A percentile compares a stretch with the other conserved stretches of the same genome.
phyloP scores from a whole-genome alignment of 202 grass and related monocot species.

The Panicum hallii region DNA sequence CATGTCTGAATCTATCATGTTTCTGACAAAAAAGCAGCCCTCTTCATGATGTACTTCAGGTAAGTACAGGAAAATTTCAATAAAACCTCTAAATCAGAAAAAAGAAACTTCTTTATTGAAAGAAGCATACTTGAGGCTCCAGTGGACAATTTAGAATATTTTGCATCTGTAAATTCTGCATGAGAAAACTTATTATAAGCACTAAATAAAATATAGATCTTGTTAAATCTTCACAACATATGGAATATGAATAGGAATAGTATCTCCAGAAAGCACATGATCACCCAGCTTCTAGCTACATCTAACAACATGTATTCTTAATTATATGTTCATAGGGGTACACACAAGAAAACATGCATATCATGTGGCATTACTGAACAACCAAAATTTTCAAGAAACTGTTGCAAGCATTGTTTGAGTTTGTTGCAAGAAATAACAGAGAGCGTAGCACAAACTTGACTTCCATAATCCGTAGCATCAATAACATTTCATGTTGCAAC shows the following conservation, averaged over 20 bases:
- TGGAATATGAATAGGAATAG: background rate
- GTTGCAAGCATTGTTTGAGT: too few relatives aligned
- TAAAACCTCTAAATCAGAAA: background rate
- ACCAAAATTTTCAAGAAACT: background rate
- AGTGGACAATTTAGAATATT: too few relatives aligned
- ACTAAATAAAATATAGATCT: background rate
- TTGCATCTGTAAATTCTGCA: background rate
- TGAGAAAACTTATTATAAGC: background rate
- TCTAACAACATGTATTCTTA: too few relatives aligned
- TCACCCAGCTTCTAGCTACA: too few relatives aligned
- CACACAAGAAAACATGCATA: too few relatives aligned
- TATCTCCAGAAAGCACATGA: background rate
- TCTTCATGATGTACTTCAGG: too few relatives aligned
- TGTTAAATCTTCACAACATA: background rate
- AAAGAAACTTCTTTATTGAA: background rate
- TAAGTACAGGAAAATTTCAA: background rate
- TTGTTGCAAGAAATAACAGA: background rate
- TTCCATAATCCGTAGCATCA: background rate
- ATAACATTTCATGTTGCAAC: background rate
- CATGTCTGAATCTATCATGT: too few relatives aligned
- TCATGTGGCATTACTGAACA: too few relatives aligned
- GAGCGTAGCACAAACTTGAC: too few relatives aligned
- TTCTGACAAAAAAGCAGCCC: too few relatives aligned
- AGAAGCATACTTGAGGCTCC: too few relatives aligned
- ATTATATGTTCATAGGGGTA: too few relatives aligned